Conservation (phyloP, 2,329 filamentous ascomycete genomes). For the Curvularia lunata region DNA sequence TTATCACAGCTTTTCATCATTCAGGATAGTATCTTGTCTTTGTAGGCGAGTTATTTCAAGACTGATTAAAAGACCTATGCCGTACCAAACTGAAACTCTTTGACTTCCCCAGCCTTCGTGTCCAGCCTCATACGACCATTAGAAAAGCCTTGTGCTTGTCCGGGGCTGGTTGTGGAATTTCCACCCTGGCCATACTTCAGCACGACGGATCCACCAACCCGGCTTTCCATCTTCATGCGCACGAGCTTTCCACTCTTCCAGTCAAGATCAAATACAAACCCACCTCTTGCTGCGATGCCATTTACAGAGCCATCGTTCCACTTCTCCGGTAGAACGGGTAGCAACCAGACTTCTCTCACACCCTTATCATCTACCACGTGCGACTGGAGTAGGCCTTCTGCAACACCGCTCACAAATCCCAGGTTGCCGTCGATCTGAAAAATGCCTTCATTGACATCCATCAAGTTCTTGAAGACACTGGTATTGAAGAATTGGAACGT, state of each 20-base stretch:
- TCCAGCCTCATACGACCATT: conserved; percentile 7
- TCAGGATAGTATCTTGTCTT: too few relatives aligned
- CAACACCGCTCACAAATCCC: conserved; percentile 56
- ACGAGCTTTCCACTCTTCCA: conserved; percentile 19
- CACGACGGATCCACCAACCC: conserved; percentile 7
- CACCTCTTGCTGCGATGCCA: conserved; percentile 23
- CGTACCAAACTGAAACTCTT: conserved; percentile 4
- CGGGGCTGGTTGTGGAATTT: not conserved
- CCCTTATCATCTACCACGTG: conserved; percentile 15
- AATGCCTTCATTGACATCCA: conserved; percentile 15
- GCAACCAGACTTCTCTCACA: conserved; percentile 16
- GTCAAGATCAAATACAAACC: conserved; percentile 27
- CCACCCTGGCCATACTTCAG: conserved; percentile 3
- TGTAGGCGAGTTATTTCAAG: too few relatives aligned
- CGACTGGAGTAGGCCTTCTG: conserved; percentile 55
- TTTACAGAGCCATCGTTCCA: conserved; percentile 22
- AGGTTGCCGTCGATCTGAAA: conserved; percentile 55
- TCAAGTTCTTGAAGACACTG: conserved; percentile 16
- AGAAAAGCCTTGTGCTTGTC: not conserved
- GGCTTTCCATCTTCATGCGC: conserved; percentile 28
- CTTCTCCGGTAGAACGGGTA: conserved; percentile 16
- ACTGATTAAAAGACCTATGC: too few relatives aligned
- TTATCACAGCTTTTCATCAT: too few relatives aligned
- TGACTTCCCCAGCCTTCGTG: not conserved
- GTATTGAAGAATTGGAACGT: conserved; percentile 30